Percentiles rank a stretch among this genome's conserved stretches.
These are phyloP conservation scores for Erodium texanum DNA, from an alignment of 441 rosid species.

Conservation along the genomic window DNA sequence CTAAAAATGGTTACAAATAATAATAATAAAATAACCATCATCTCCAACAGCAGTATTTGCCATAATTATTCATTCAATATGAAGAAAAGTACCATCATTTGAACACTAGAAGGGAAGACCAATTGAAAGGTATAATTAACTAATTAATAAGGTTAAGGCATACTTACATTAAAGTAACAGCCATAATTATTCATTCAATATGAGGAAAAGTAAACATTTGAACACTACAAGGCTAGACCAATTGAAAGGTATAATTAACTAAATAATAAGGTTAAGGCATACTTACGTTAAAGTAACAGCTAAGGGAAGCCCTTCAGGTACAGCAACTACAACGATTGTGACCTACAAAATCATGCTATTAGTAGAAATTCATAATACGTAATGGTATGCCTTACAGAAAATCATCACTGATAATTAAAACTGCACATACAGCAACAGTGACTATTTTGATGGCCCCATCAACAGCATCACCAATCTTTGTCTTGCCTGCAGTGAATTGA, in stretches of 20 bases:
- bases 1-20: not conserved
- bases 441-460: slow-evolving; percentile 68
- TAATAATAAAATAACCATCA: not conserved
- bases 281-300: slow-evolving; percentile 96
- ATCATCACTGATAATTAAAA: slow-evolving; percentile 1
- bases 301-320: slow-evolving; percentile 96
- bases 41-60: not conserved
- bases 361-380: slow-evolving; percentile 13
- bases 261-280: not conserved
- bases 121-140: not conserved
- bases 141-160: not conserved
- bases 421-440: slow-evolving; percentile 70
- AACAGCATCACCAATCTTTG: slow-evolving; percentile 48
- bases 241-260: not conserved
- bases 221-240: not conserved
- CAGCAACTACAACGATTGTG: slow-evolving; percentile 96
- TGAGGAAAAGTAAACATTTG: not conserved
- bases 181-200: slow-evolving; percentile 17
- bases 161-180: slow-evolving; percentile 90
- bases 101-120: not conserved
- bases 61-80: not conserved
- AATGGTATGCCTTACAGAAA: slow-evolving; percentile 12
- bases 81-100: not conserved
- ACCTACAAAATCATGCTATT: slow-evolving; percentile 44
- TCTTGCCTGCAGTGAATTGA: slow-evolving; percentile 53